These are phyloP conservation scores for Onygena corvina DNA, from an alignment of 2,329 filamentous ascomycete species.

Conservation along the genomic window DNA sequence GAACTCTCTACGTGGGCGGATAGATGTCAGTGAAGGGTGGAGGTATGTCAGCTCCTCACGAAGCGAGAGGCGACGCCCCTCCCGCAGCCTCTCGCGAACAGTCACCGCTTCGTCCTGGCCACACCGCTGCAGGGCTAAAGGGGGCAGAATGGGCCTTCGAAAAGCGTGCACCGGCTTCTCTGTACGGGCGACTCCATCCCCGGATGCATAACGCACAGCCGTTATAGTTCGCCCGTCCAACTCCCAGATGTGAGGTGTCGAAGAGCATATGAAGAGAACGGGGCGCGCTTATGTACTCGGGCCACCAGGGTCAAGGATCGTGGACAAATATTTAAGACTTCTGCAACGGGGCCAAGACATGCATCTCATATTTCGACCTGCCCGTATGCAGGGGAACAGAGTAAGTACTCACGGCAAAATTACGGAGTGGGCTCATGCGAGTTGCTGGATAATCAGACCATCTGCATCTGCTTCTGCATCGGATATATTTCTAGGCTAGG, in stretches of 20 bases:
- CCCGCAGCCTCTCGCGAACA: not conserved
- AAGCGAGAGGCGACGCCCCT: not conserved
- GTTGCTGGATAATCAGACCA: no score
- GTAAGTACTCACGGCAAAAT: no score
- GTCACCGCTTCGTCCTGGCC: no score
- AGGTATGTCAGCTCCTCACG: no score
- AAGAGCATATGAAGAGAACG: not conserved
- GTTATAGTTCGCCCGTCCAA: not conserved
- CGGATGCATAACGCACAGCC: not conserved
- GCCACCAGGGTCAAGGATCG: not conserved
- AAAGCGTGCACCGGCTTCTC: not conserved
- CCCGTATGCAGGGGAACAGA: not conserved
- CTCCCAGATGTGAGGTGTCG: not conserved
- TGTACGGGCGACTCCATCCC: no score
- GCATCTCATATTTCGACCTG: not conserved
- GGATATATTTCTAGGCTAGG: no score
- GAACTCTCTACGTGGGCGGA: no score
- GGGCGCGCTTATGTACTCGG: not conserved
- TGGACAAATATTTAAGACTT: not conserved
- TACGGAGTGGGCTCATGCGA: no score
- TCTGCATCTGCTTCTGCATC: no score
- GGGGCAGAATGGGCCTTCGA: not conserved
- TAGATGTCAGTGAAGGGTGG: no score
- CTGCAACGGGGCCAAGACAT: not conserved
- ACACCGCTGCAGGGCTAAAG: no score